Evolutionary conservation across 192 early-diverging fungal species (phyloP), one percentile per base, ranked within the genome.

Genomic region (Obelidium mucronatum): DNA sequence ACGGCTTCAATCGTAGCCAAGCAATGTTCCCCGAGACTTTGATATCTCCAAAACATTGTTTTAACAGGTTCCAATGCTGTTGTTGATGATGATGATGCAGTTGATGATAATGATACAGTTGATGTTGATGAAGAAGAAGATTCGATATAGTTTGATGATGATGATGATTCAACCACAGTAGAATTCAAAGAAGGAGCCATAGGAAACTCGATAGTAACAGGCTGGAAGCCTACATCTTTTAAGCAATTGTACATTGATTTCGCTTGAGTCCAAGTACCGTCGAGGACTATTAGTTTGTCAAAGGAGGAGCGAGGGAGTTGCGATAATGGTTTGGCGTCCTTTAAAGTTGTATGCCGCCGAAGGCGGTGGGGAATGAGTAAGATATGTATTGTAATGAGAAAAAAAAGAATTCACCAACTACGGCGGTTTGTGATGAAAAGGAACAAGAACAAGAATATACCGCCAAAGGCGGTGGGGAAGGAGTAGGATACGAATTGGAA

Each of bases 181-280:
- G 8, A 15, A 48, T 48, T 48, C 19, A 31, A 6, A 28, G 55
- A 22, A 22, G 55, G 8, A 40, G 11, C 5, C 22, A 42, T 59
- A 34, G 58, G 60, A 33, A 74, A 74, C 11, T 59, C 72, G 48
- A 88, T 88, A 2, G 73, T 66, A 19, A 88, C 84, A 17, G 82
- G 77, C 82, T 78, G 58, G 81, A 84, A 76, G 79, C 81, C 82
- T 90, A 92, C 31, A 74, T 81, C 35, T 39, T 68, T 51, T 33
- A 86, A 35, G 22, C 63, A 44, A 4, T 58, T 67, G 44, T 77
- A 74, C 84, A 85, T 88, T 17, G 75, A 70, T 30, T 75, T 77
- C 30, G 94, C 94, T 64, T 98, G 95, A 24, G 84, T 82, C 97
- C 97, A 98, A 17, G 96, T 98, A n/a, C 97, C 97, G 78, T 98